phyloP scores from a whole-genome alignment of 129 eudicot genomes.

The Tanacetum coccineum region DNA sequence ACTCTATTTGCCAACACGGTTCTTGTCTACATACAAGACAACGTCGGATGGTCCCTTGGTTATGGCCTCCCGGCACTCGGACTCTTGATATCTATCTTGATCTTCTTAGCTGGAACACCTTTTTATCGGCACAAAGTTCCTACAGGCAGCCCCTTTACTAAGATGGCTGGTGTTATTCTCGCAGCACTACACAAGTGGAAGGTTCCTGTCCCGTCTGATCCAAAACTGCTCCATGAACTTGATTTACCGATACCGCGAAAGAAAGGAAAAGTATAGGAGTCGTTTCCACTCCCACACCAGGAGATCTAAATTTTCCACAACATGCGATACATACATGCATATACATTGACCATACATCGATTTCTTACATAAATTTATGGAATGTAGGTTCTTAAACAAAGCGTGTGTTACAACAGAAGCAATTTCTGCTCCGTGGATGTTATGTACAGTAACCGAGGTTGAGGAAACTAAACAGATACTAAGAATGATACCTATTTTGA shows the following conservation, averaged over 20 bases:
- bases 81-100: slow-evolving; percentile 31
- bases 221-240: slow-evolving; percentile 53
- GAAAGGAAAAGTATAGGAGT: slow-evolving; percentile 49
- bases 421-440: slow-evolving; percentile 47
- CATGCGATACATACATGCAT: not conserved
- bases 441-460: slow-evolving; percentile 68
- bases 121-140: slow-evolving; percentile 65
- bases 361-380: not conserved
- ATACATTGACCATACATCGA: not conserved
- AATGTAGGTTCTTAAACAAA: slow-evolving; percentile 55
- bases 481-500: slow-evolving; percentile 57
- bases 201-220: slow-evolving; percentile 39
- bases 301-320: slow-evolving; percentile 16
- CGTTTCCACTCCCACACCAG: slow-evolving; percentile 61
- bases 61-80: slow-evolving; percentile 56
- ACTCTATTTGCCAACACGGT: slow-evolving; percentile 46
- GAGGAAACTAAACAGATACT: slow-evolving; percentile 74
- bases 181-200: slow-evolving; percentile 53
- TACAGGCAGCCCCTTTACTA: slow-evolving; percentile 69
- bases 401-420: slow-evolving; percentile 48
- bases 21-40: slow-evolving; percentile 57
- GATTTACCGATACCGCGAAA: slow-evolving; percentile 47
- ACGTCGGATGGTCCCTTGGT: slow-evolving; percentile 54
- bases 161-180: slow-evolving; percentile 58
- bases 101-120: slow-evolving; percentile 61